Conservation (phyloP, 176 grass and related monocot genomes). For the Rhynchospora breviuscula region DNA sequence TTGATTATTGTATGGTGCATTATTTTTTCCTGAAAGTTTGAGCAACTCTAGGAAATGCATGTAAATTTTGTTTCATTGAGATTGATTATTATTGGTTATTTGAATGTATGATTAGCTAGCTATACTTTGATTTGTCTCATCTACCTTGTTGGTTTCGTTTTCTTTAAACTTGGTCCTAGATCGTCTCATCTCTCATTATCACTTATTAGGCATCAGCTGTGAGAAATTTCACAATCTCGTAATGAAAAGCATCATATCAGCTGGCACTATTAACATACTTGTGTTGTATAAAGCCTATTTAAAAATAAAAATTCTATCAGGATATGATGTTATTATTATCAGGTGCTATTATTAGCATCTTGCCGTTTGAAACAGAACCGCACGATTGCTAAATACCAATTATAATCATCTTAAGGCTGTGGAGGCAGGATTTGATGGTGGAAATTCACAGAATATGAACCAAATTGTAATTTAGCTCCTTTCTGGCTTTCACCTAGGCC, state of each 20-base stretch:
- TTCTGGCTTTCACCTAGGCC: no score
- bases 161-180: background rate
- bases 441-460: no score
- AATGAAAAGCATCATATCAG: no score
- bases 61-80: conserved; percentile 3
- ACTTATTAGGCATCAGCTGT: background rate
- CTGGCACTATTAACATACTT: no score
- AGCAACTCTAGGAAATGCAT: background rate
- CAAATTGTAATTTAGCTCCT: no score
- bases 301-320: background rate
- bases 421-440: no score
- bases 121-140: background rate
- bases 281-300: background rate
- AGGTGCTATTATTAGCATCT: no score
- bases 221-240: background rate
- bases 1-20: conserved; percentile 8
- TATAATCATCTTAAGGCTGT: no score
- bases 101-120: background rate
- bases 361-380: no score
- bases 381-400: background rate
- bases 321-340: background rate
- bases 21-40: background rate
- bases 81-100: background rate
- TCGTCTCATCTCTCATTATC: no score
- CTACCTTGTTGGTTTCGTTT: background rate